Evolutionary conservation across 495 filamentous ascomycete genomes (phyloP).

Genomic region (Lasiosphaeria miniovina): DNA sequence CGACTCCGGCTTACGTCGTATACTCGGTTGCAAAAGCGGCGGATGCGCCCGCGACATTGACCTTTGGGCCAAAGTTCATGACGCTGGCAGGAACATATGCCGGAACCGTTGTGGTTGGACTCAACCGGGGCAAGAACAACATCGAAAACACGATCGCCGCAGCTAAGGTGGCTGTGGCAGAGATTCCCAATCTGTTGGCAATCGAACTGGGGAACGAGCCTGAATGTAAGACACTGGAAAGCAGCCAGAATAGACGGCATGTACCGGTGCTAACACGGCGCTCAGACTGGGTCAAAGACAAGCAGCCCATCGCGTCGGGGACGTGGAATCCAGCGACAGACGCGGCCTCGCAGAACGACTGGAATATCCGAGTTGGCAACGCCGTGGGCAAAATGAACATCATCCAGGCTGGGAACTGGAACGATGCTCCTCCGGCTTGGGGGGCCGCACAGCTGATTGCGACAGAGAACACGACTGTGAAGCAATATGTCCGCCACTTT

Average conservation of each 20-base stretch:
- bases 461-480: conserved; percentile 45
- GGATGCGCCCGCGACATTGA: conserved; percentile 53
- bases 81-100: conserved; percentile 49
- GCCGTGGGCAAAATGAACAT: conserved; percentile 43
- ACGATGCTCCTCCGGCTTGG: conserved; percentile 49
- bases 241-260: neutral
- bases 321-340: conserved; percentile 54
- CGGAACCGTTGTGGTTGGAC: conserved; percentile 53
- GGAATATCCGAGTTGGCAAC: conserved; percentile 51
- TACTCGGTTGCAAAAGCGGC: conserved; percentile 53
- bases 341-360: conserved; percentile 52
- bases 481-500: conserved; percentile 51
- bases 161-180: conserved; percentile 43
- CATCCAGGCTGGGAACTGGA: conserved; percentile 60
- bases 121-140: conserved; percentile 57
- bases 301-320: conserved; percentile 52
- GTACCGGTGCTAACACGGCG: conserved; percentile 4
- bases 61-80: conserved; percentile 56
- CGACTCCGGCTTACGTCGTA: conserved; percentile 48
- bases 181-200: conserved; percentile 51
- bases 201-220: conserved; percentile 63
- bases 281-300: conserved; percentile 40
- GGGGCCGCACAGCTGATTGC: conserved; percentile 50
- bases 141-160: conserved; percentile 56
- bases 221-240: conserved; percentile 44